Evolutionary conservation across 1,284 basidiomycete species (phyloP), one percentile per base, ranked within the genome.

Genomic region (Papiliotrema laurentii): DNA sequence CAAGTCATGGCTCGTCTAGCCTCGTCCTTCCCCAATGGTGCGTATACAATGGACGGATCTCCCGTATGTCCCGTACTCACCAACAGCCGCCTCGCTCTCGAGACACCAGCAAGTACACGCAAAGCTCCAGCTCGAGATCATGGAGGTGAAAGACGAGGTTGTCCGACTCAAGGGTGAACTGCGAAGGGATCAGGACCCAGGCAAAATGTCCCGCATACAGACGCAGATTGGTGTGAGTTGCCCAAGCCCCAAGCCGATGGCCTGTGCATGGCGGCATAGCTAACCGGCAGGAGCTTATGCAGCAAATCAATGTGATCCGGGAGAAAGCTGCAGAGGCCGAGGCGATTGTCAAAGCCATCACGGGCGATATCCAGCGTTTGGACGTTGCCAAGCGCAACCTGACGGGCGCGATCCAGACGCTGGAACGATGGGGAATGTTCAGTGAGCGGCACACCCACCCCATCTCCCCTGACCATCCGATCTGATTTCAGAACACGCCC

Each of bases 301-400:
- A 85, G 26, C 91, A 97, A 75, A 92, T 97, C 82, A 89, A 87
- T 22, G 84, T 85, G 46, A 97, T 97, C 59, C 81, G 90, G 31
- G 91, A 96, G 71, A 94, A 97, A 71, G 90, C 92, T 0, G 87
- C 89, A 0, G 92, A 97, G 70, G 92, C 90, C 11, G 94, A 98
- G 69, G 89, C 89, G 1, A 90, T 97, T 41, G 96, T 98, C 30
- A 81, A 87, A 51, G 84, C 90, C 54, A 96, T 98, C 61, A 99
- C 96, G 5, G 86, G 89, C 58, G 96, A 99, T 70, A 97, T 99
- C 49, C 91, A 97, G 68, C 83, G 87, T 5, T 79, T 99, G 28
- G 96, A 98, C 69, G 77, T 88, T 28, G 93, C 92, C 27, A 98
- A 99, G 79, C 86, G 85, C 74, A 97, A 98, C 66, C 79, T 94